Base-by-base conservation (phyloP, 352 stramenopile genomes). In the Elongisporangium anandrum region DNA sequence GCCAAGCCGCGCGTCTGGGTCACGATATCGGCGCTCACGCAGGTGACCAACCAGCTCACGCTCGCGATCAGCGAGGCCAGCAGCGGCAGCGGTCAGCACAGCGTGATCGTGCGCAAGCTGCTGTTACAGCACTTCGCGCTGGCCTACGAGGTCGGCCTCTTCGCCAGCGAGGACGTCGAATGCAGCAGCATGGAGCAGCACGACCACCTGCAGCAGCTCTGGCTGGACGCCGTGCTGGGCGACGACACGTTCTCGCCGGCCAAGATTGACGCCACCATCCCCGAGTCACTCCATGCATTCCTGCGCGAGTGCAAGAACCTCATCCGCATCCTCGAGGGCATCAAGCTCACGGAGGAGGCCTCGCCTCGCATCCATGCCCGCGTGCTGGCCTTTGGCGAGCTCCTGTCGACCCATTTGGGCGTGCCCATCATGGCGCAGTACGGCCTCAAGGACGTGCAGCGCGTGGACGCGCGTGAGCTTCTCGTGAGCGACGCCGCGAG, bases 11-110 rank as follows among this genome's bases (percentile, higher is more conserved):
- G 66, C 57, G 86, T 96, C 24, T 96, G 88, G 85, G 81, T 96
- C 26, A 93, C 89, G 53, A 94, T 96, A 69, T 93, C 81, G 45
- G 88, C 88, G 56, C 68, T 96, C 62, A 87, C 83, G 34, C 86
- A 96, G 57, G 77, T 95, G 34, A 96, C 86, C 64, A 95, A 96
- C 70, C 86, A 90, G 57, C 80, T 96, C 55, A 89, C 79, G 53
- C 61, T 63, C 5, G 80, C 84, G 20, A 71, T 92, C 53, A 69
- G 56, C 19, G 64, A 79, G 39, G 81, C 83, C 29, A 75, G 74
- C 60, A 29, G 57, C 70, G 50, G 51, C 60, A 15, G 57, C 61
- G 54, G 63, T 66, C 17, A 77, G 63, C 81, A 93, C 69, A 22
- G 60, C 16, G 60, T 81, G 52, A 50, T 85, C 29, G 64, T 83